Base-by-base conservation (phyloP, 179 eudicot species). In the Spinacia oleracea region DNA sequence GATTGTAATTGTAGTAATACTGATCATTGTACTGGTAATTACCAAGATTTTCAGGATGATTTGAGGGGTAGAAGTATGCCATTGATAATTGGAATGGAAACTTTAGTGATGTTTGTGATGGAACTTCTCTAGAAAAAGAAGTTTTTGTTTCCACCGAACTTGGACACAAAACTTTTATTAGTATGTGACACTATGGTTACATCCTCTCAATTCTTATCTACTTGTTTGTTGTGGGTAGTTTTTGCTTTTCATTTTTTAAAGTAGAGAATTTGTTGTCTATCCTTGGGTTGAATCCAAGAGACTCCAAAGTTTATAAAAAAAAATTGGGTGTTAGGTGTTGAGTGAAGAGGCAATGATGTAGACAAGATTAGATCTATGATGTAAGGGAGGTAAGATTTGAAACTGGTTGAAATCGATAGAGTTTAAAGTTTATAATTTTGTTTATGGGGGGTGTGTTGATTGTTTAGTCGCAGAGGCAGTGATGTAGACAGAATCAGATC, bases 41-140 rank as follows among this genome's bases (percentile, higher is more conserved):
- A 62, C 82, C 85, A 73, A 70, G 73, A 65, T 74, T 48, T 34
- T 51, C 31, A 70, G 78, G 78, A 66, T 79, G 65, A 66, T 77
- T 62, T 73, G 89, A 77, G 83, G 50, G 74, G 79, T 86, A 79
- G 78, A 53, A 89, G 70, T 83, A 70, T 70, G 83, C 89, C 94
- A 90, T 90, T 48, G 51, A 29, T 29, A 12, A 5, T 66, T 45
- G 16, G 23, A 53, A 53, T 51, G 23, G 32, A 56, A 38, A 20
- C 2, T 14, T 80, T 5, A 25, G 46, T 80, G n/a, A 7, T 80
- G 4, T 53, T 56, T 80, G 4, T 53, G 66, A 53, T 32, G 76
- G 11, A 51, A 23, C n/a, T n/a, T 1, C 62, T 53, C 65, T 73
- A 45, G 55, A 70, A 42, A 43, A 70, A 45, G 46, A 4, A 32